Evolutionary conservation across 441 rosid species (phyloP), one percentile per base, ranked within the genome.

Genomic region (Pelargonium australe): DNA sequence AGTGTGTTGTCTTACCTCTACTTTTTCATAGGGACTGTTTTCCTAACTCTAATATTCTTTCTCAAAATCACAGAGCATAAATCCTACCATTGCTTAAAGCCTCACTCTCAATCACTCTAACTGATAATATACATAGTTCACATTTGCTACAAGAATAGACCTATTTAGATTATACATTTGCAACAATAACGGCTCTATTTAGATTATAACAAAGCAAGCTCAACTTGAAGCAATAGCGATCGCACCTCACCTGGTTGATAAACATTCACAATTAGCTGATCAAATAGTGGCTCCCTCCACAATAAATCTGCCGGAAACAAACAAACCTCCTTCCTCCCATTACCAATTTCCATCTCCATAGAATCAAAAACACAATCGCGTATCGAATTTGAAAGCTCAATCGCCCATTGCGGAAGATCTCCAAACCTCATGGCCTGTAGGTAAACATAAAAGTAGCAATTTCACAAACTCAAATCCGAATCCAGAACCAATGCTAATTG

Each of bases 241-340:
- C 90, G 17, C 80, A 90, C 98, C 97, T 89, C 89, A 70, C 96
- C 91, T 65, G 92, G 96, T 72, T 83, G 95, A 81, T 90, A 90
- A 14, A 81, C 73, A 67, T 93, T 90, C 70, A 77, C 91, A 73
- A 90, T 90, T 2, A 93, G 81, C 68, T 90, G 98, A 74, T 93
- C 93, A 65, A 87, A 93, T 3, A 87, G 78, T 23, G 96, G 97
- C 51, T 90, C 89, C 55, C 98, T 87, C 84, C 86, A 80, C 69
- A 86, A 49, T 19, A 93, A 65, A 70, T 86, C 83, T 47, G 86
- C 67, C 6, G 95, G 89, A 72, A 89, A 77, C 66, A 78, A 41
- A 13, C 69, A 65, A 65, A 67, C 23, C 66, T 60, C 69, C 17
- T 67, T 53, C 19, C 47, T 60, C 6, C 62, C 71, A 6, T 65